Evolutionary conservation across 768 basidiomycete species (phyloP).

Genomic region (Cystobasidium onofrii): DNA sequence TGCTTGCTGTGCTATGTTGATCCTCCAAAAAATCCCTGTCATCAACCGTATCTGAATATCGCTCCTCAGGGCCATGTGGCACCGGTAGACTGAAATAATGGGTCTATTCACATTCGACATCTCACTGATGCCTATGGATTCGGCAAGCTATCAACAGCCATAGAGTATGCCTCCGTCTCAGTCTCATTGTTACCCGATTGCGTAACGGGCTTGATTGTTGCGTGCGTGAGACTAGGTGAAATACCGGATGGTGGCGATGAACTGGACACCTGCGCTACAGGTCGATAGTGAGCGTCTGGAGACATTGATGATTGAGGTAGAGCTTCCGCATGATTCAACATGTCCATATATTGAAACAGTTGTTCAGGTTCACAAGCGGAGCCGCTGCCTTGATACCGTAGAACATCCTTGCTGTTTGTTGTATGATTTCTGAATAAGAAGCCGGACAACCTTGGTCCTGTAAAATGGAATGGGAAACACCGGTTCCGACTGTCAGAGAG

Average conservation of each 20-base stretch:
- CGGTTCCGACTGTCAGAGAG: no score
- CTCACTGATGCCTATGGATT: background rate
- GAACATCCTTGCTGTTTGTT: background rate
- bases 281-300: background rate
- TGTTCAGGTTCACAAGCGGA: background rate
- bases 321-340: slow-evolving; percentile 48
- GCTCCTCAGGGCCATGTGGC: no score
- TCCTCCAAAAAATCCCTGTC: no score
- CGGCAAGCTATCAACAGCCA: background rate
- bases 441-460: slow-evolving; percentile 2
- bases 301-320: background rate
- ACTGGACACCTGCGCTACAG: background rate
- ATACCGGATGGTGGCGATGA: background rate
- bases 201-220: background rate
- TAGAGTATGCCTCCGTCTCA: background rate
- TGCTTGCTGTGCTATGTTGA: no score
- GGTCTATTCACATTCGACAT: no score
- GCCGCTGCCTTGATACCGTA: slow-evolving; percentile 9
- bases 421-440: slow-evolving; percentile 9
- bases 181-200: background rate
- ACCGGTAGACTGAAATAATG: no score
- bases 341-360: slow-evolving; percentile 45
- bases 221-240: background rate
- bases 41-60: no score
- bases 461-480: background rate